Base-by-base conservation (phyloP, 345 rosid species). In the Trapa incisa region DNA sequence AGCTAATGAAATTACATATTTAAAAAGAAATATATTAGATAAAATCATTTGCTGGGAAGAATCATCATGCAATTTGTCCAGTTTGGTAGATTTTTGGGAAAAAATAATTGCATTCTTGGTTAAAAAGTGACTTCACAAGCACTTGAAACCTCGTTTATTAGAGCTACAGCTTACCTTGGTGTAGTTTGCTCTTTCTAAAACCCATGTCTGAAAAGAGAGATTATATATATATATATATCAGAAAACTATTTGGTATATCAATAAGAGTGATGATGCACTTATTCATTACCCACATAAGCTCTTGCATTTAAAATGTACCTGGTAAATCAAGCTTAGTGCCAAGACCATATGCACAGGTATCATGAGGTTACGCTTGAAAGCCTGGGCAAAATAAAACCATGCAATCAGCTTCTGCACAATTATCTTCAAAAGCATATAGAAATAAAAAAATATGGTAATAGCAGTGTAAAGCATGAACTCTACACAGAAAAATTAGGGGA, bases 301-400 rank as follows among this genome's bases (percentile, higher is more conserved):
- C 17, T 70, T 41, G 41, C 47, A 37, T 14, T 57, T 17, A 60
- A 80, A 71, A 69, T 71, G 37, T 37, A 93, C 97, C 96, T 93
- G 96, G 82, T 85, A 90, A 73, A 90, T 76, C 83, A 93, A 81
- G 78, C 85, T 70, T n/a, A 75, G 64, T 43, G 94, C 97, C 67
- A 93, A 75, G 70, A 84, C 71, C 56, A 81, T n/a, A 75, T 88
- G 96, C 67, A 78, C 84, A 58, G 89, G 86, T 81, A 90, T 86
- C 96, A 93, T 93, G 72, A 87, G 64, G 79, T 69, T 79, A 71
- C 79, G 76, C 76, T 87, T 83, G 81, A 93, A 93, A 65, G 85
- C 92, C 97, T 93, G 91, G 70, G 3, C 29, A 64, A 70, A 47
- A 64, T 70, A 61, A 35, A 64, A 56, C 1, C 1, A 16, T 16